phyloP scores from a whole-genome alignment of 2,329 filamentous ascomycete genomes.

The Aspergillus sp. region DNA sequence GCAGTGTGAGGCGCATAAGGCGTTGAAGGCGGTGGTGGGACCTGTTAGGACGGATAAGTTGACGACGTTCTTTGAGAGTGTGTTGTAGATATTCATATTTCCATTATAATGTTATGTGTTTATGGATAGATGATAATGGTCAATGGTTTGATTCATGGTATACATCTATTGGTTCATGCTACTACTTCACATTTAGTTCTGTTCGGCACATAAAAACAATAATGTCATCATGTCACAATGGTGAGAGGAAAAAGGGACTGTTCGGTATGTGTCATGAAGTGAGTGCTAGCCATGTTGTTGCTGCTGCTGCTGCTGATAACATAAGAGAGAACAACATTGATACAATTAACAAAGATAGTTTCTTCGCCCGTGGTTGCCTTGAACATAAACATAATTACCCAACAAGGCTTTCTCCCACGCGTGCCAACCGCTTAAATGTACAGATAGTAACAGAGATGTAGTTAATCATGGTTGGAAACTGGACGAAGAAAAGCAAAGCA shows the following conservation, averaged over 20 bases:
- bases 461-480: slow-evolving; percentile 1
- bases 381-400: slow-evolving; percentile 9
- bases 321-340: slow-evolving; percentile 20
- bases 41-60: slow-evolving; percentile 40
- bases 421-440: slow-evolving; percentile 18
- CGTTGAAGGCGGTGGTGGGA: slow-evolving; percentile 43
- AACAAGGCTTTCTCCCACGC: slow-evolving; percentile 8
- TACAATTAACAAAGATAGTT: slow-evolving; percentile 18
- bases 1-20: slow-evolving; percentile 57
- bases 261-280: too few relatives aligned
- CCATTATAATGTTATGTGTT: neutral
- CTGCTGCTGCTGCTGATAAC: neutral
- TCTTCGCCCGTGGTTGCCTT: slow-evolving; percentile 15
- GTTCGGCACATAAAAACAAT: too few relatives aligned
- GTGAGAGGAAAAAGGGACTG: too few relatives aligned
- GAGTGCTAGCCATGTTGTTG: too few relatives aligned
- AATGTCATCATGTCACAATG: too few relatives aligned
- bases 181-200: too few relatives aligned
- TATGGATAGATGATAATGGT: neutral
- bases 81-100: slow-evolving; percentile 29
- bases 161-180: too few relatives aligned
- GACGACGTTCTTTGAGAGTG: slow-evolving; percentile 41
- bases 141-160: too few relatives aligned
- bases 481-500: slow-evolving; percentile 4
- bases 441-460: slow-evolving; percentile 5